A percentile compares a stretch with the other conserved stretches of the same genome.
phyloP scores from a whole-genome alignment of 208 protist genomes.

The Naegleria gruberi region DNA sequence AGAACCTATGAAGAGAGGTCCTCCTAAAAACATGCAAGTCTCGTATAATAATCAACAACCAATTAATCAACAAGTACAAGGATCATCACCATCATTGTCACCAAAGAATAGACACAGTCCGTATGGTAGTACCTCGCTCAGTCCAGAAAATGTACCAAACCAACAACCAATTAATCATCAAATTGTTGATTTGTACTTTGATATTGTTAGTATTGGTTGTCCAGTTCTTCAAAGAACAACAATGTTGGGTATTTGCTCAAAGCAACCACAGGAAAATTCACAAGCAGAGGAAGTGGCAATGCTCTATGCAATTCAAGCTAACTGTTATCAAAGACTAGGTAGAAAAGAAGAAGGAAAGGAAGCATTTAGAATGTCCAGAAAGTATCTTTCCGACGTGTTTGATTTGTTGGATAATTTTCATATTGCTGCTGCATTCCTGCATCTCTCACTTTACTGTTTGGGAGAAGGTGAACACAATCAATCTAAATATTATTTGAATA shows the following conservation, averaged over 20 bases:
- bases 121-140: background rate
- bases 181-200: background rate
- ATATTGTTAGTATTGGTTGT: background rate
- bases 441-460: background rate
- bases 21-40: background rate
- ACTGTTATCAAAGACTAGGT: background rate
- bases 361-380: background rate
- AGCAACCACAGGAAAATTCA: background rate
- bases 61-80: background rate
- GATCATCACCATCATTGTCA: background rate
- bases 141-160: background rate
- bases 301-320: background rate
- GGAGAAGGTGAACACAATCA: background rate
- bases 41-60: no score
- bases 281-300: background rate
- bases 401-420: background rate
- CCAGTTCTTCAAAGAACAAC: background rate
- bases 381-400: background rate
- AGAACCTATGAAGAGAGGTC: background rate
- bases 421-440: background rate
- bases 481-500: background rate
- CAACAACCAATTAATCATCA: background rate
- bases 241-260: background rate
- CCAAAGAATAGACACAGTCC: background rate
- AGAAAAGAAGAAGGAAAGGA: background rate